These are phyloP conservation scores for Colletotrichum destructivum DNA, from an alignment of 2,329 filamentous ascomycete species.

Conservation along the genomic window DNA sequence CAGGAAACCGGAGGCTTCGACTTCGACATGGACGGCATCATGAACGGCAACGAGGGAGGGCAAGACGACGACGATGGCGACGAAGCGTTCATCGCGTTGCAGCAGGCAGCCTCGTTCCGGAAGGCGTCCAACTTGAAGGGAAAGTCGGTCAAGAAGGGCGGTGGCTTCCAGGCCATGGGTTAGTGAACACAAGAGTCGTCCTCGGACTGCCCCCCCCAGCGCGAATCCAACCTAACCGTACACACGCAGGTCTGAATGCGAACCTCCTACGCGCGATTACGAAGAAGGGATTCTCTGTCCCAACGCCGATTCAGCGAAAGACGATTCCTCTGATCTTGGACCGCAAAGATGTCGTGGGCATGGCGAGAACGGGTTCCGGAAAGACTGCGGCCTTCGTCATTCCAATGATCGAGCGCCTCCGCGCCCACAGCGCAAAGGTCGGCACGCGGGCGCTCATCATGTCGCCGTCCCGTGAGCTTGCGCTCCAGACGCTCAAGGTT, in stretches of 20 bases:
- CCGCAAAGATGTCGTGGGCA: conserved; percentile 95
- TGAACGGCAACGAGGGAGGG: conserved; percentile 70
- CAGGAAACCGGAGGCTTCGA: conserved; percentile 58
- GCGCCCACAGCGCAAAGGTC: conserved; percentile 87
- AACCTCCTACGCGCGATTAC: conserved; percentile 91
- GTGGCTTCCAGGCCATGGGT: conserved; percentile 97
- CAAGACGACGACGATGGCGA: conserved; percentile 77
- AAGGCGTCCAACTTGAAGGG: conserved; percentile 88
- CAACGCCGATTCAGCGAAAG: conserved; percentile 97
- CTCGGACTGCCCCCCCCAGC: background rate
- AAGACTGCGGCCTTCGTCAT: conserved; percentile 99
- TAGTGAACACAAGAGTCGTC: conserved; percentile 44
- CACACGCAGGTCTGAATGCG: conserved; percentile 76
- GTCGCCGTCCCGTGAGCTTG: conserved; percentile 93
- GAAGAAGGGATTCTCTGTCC: conserved; percentile 94
- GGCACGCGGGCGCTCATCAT: conserved; percentile 90
- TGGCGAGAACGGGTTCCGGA: conserved; percentile 98
- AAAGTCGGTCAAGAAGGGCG: conserved; percentile 91
- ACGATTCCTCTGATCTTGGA: conserved; percentile 93
- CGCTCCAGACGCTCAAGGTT: conserved; percentile 94
- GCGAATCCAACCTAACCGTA: background rate
- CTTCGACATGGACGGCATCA: conserved; percentile 73
- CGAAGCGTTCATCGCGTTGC: conserved; percentile 90
- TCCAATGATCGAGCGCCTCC: conserved; percentile 96
- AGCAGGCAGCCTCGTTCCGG: conserved; percentile 89